phyloP scores from a whole-genome alignment of 768 basidiomycete genomes.

The Suillus paluster region DNA sequence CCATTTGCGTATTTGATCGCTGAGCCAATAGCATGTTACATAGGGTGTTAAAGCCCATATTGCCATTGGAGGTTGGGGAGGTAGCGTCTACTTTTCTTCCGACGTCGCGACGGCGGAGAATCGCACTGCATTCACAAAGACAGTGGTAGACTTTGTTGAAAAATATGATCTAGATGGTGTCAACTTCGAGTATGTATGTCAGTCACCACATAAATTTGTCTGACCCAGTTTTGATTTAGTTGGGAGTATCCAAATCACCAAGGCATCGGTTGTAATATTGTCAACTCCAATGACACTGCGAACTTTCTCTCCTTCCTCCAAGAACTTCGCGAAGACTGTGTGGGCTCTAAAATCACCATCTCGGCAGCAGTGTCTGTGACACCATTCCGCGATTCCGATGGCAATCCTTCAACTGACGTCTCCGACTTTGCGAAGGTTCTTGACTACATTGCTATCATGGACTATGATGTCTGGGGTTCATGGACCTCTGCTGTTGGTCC shows the following conservation, averaged over 20 bases:
- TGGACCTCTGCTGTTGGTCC: slow-evolving; percentile 67
- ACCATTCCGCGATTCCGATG: slow-evolving; percentile 66
- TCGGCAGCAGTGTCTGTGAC: slow-evolving; percentile 70
- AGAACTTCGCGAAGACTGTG: slow-evolving; percentile 53
- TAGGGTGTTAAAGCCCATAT: slow-evolving; percentile 61
- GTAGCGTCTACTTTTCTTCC: slow-evolving; percentile 63
- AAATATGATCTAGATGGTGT: slow-evolving; percentile 60
- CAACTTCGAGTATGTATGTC: slow-evolving; percentile 62
- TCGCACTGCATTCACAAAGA: slow-evolving; percentile 59
- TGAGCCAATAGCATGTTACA: neutral
- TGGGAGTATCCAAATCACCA: slow-evolving; percentile 83
- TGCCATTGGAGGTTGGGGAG: slow-evolving; percentile 72
- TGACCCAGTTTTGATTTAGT: slow-evolving; percentile 38
- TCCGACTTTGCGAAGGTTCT: slow-evolving; percentile 67
- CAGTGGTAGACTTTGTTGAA: slow-evolving; percentile 51
- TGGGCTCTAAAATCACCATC: slow-evolving; percentile 62
- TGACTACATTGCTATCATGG: slow-evolving; percentile 79
- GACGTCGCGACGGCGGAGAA: slow-evolving; percentile 57
- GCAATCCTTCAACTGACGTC: slow-evolving; percentile 62
- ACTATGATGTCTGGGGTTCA: slow-evolving; percentile 67
- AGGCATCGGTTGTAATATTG: slow-evolving; percentile 73
- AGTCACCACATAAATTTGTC: neutral
- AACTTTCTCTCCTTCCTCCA: slow-evolving; percentile 83
- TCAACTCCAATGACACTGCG: slow-evolving; percentile 65
- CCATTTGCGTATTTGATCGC: neutral